Evolutionary conservation across 192 early-diverging fungal species (phyloP).

Genomic region (Podila horticola): DNA sequence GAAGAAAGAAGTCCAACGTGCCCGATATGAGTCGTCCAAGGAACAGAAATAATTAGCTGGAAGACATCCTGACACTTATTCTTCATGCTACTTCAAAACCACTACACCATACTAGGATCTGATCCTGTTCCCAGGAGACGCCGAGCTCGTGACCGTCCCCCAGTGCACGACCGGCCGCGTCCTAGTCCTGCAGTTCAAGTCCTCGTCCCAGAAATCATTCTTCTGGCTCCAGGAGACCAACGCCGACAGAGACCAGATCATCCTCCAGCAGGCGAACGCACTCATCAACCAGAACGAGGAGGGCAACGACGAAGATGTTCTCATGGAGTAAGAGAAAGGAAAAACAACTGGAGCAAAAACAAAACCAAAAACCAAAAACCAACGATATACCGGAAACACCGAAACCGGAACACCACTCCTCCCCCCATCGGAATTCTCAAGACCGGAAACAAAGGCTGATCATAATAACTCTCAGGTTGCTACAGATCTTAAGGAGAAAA

Average conservation of each 20-base stretch:
- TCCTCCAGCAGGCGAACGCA: conserved; percentile 66
- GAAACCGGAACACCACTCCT: too few relatives aligned
- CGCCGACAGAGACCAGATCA: conserved; percentile 64
- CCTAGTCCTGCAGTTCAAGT: conserved; percentile 82
- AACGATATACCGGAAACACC: too few relatives aligned
- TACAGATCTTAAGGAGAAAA: too few relatives aligned
- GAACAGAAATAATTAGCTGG: not conserved
- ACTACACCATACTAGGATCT: conserved; percentile 58
- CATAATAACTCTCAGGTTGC: too few relatives aligned
- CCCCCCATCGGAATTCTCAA: too few relatives aligned
- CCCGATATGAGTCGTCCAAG: too few relatives aligned
- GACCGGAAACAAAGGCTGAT: too few relatives aligned
- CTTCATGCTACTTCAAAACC: not conserved
- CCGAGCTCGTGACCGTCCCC: conserved; percentile 62
- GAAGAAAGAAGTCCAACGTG: not conserved
- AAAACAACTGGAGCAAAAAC: not conserved
- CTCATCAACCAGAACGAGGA: conserved; percentile 59
- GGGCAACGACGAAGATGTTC: conserved; percentile 34
- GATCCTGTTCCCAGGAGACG: conserved; percentile 84
- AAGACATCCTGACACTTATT: not conserved
- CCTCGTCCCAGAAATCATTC: conserved; percentile 80
- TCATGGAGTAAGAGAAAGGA: conserved; percentile 15
- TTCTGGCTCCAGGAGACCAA: conserved; percentile 87
- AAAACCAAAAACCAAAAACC: not conserved
- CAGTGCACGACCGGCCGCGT: conserved; percentile 77